Percentiles rank a stretch among this genome's conserved stretches.
phyloP scores from a whole-genome alignment of 805 yeast genomes.

The Jamesozyma spencerorum region DNA sequence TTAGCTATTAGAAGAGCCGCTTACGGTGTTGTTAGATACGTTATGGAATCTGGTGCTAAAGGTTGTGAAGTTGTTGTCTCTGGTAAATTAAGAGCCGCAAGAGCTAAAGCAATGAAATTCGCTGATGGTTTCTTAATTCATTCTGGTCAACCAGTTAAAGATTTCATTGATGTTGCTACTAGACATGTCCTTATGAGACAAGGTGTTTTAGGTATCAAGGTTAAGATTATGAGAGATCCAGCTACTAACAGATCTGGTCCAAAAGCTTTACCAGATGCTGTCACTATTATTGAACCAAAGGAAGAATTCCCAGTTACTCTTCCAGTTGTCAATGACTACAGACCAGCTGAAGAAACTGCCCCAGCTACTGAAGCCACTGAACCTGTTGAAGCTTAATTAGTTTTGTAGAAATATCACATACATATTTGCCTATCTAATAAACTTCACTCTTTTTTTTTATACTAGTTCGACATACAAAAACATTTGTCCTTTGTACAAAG shows the following conservation, averaged over 20 bases:
- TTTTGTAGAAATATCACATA: background rate
- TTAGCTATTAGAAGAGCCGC: conserved; percentile 99
- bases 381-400: conserved; percentile 14
- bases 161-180: conserved; percentile 97
- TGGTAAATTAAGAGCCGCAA: conserved; percentile 99
- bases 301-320: conserved; percentile 76
- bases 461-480: no score
- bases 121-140: conserved; percentile 99
- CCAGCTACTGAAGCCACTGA: conserved; percentile 17
- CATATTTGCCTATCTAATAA: background rate
- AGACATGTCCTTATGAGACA: conserved; percentile 99
- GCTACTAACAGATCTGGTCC: conserved; percentile 77
- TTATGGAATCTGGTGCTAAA: conserved; percentile 99
- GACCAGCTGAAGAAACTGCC: conserved; percentile 28
- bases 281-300: conserved; percentile 87
- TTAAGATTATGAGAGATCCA: conserved; percentile 99
- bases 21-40: conserved; percentile 99
- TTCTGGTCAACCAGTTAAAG: conserved; percentile 99
- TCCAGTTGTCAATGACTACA: conserved; percentile 76
- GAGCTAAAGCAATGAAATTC: conserved; percentile 99
- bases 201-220: conserved; percentile 99
- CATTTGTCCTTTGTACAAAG: background rate
- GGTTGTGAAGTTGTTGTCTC: conserved; percentile 99
- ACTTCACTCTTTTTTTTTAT: background rate
- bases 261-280: conserved; percentile 90